Evolutionary conservation across 108 stramenopile species (phyloP).

Genomic region (Mediolabrus comicus): DNA sequence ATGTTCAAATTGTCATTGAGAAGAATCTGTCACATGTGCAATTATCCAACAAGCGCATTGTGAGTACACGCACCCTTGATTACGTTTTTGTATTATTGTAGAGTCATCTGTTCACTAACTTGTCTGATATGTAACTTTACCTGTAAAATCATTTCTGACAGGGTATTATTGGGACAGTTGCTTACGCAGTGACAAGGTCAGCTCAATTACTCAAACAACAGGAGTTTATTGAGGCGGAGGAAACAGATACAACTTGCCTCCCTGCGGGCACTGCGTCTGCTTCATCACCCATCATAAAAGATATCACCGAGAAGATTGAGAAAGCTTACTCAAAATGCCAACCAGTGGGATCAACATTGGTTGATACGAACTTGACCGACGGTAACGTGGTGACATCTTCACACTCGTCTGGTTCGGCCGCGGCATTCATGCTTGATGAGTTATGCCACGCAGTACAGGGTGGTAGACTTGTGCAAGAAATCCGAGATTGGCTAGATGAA

Average conservation of each 20-base stretch:
- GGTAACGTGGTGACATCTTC: not conserved
- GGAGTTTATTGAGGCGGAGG: constrained; percentile 1
- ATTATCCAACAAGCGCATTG: constrained; percentile 35
- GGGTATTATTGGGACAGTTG: constrained; percentile 51
- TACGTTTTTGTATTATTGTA: not conserved
- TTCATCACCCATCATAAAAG: constrained; percentile 16
- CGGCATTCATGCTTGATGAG: constrained; percentile 49
- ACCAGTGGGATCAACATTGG: constrained; percentile 5
- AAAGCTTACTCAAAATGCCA: constrained; percentile 36
- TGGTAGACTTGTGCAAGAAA: constrained; percentile 25
- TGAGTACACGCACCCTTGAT: too few relatives aligned
- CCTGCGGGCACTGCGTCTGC: constrained; percentile 1
- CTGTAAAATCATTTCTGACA: constrained; percentile 9
- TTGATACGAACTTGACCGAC: not conserved
- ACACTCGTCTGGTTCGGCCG: constrained; percentile 23
- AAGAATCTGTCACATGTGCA: constrained; percentile 36
- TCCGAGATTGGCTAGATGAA: constrained; percentile 35
- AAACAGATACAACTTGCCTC: constrained; percentile 5
- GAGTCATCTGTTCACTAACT: not conserved
- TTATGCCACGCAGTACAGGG: constrained; percentile 47
- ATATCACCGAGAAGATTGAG: constrained; percentile 43
- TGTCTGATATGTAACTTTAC: too few relatives aligned
- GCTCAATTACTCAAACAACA: constrained; percentile 12
- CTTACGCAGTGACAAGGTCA: constrained; percentile 50
- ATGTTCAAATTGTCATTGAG: constrained; percentile 49